phyloP scores from a whole-genome alignment of 805 yeast species.

The Ogataea neopini region DNA sequence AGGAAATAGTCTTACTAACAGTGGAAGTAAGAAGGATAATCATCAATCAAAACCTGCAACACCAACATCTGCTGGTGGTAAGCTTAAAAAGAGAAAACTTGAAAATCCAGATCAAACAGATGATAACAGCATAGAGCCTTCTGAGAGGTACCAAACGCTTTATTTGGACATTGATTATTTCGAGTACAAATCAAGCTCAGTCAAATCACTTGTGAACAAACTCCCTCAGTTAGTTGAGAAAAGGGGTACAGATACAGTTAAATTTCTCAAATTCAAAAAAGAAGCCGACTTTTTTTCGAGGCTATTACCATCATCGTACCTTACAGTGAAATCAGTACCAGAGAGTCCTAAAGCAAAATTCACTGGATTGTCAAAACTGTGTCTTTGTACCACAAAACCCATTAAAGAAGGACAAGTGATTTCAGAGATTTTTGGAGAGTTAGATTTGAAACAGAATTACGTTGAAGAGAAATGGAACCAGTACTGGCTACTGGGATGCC shows the following conservation, averaged over 20 bases:
- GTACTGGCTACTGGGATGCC: constrained; percentile 72
- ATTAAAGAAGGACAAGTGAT: constrained; percentile 52
- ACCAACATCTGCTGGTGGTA: constrained; percentile 39
- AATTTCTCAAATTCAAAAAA: constrained; percentile 24
- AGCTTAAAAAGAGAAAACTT: constrained; percentile 38
- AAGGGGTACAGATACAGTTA: constrained; percentile 14
- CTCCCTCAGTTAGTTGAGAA: constrained; percentile 28
- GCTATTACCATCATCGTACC: constrained; percentile 9
- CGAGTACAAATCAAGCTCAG: constrained; percentile 44
- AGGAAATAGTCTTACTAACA: background rate
- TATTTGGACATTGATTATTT: constrained; percentile 48
- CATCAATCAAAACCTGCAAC: constrained; percentile 15
- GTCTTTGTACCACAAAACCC: constrained; percentile 48
- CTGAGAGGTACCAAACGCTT: constrained; percentile 52
- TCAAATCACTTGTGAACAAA: constrained; percentile 31
- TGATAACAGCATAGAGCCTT: constrained; percentile 44
- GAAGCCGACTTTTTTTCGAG: constrained; percentile 29
- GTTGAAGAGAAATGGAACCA: constrained; percentile 69
- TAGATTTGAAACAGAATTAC: constrained; percentile 66
- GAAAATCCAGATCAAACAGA: constrained; percentile 32
- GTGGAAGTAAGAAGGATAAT: constrained; percentile 13
- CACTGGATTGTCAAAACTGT: constrained; percentile 69
- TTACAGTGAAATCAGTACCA: constrained; percentile 53
- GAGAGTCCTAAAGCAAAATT: constrained; percentile 61
- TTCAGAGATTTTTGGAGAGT: constrained; percentile 69